A percentile compares a stretch with the other conserved stretches of the same genome.
phyloP scores from a whole-genome alignment of 2,329 filamentous ascomycete species.

The Grosmannia huntii region DNA sequence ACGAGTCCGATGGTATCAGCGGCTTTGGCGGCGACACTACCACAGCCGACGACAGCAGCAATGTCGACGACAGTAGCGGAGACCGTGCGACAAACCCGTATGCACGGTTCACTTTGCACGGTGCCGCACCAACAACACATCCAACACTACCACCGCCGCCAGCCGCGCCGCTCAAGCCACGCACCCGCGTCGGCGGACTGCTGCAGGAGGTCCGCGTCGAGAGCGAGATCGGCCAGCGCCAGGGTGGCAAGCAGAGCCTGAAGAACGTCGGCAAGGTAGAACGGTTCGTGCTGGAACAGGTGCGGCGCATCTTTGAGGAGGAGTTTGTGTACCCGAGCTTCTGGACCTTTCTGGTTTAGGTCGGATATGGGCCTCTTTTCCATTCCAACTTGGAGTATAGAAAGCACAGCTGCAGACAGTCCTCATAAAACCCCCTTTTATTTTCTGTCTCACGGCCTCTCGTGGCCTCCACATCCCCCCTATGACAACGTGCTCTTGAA shows the following conservation, averaged over 20 bases:
- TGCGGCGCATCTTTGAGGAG: conserved; percentile 93
- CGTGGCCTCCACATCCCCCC: conserved; percentile 5
- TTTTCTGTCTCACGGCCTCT: neutral
- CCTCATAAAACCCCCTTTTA: neutral
- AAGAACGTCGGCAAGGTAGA: conserved; percentile 99
- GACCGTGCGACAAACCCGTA: too few species aligned
- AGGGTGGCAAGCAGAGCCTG: conserved; percentile 82
- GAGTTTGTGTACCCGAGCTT: conserved; percentile 98
- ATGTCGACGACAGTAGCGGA: conserved; percentile 5
- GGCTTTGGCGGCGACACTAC: conserved; percentile 10
- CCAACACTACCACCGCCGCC: neutral
- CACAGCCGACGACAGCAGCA: conserved; percentile 20
- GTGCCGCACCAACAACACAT: neutral
- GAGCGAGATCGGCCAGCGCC: conserved; percentile 90
- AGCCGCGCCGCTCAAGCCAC: neutral
- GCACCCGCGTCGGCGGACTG: conserved; percentile 50
- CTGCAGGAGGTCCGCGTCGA: conserved; percentile 91
- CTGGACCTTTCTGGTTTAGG: conserved; percentile 85
- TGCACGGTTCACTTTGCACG: neutral
- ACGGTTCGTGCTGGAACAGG: conserved; percentile 91
- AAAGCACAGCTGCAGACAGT: too few species aligned
- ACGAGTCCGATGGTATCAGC: conserved; percentile 21
- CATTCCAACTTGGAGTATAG: too few species aligned
- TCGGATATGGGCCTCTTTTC: too few species aligned
- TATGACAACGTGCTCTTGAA: conserved; percentile 70